Evolutionary conservation across 306 rosid species (phyloP), one percentile per base, ranked within the genome.

Genomic region (Sicyos baderoa): DNA sequence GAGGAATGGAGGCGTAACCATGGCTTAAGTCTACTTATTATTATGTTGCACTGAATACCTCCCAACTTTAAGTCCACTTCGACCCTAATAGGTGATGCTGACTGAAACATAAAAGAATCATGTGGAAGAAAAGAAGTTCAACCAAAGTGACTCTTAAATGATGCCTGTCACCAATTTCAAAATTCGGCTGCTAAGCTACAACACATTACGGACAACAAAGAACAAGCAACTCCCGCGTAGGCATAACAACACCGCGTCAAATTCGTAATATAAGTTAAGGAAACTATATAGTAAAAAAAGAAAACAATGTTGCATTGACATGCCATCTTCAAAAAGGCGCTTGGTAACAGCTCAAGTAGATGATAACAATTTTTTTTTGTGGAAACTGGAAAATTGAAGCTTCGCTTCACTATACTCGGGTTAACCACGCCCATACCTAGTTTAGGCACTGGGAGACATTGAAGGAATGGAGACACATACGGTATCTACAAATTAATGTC

Each of bases 11-110:
- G 79, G 73, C 67, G 84, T 76, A 94, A 68, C 97, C 87, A 90
- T 42, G 97, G 99, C 80, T 80, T 83, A 76, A 94, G 74, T 86
- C 95, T 83, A 86, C 83, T 90, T 81, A 79, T 86, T 75, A 90
- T 86, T 76, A 94, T 71, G 82, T 88, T 90, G 89, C 95, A 94
- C 61, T 72, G 91, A 29, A 96, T 90, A 63, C 99, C 97, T 72
- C 96, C 97, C 69, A 94, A 84, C 82, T 90, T 90, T 76, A 94
- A 77, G 69, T 94, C 97, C 78, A 89, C 84, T 83, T 90, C 99
- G 71, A 86, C 97, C 84, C 96, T 90, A 64, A 94, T 80, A 74
- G 95, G 88, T 42, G 74, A 84, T 66, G 75, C 82, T 62, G 85
- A 91, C 99, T 94, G 95, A 74, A 68, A 71, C 35, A 63, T 58